phyloP scores from a whole-genome alignment of 2,329 filamentous ascomycete species.

The Nigrospora sphaerica region DNA sequence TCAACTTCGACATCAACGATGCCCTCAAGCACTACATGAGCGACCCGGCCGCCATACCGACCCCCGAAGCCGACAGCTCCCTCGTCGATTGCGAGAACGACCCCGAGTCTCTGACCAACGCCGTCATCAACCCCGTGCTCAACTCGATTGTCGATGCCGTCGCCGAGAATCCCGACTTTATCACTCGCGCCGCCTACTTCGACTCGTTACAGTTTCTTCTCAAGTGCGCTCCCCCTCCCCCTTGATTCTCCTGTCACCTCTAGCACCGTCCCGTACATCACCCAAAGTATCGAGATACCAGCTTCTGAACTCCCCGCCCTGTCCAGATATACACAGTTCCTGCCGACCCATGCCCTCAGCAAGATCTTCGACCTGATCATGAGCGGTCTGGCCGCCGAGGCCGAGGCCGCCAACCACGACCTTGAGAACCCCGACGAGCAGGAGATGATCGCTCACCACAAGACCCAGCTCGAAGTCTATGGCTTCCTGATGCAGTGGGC shows the following conservation, averaged over 20 bases:
- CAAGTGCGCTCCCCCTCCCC: constrained; percentile 72
- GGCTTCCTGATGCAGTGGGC: constrained; percentile 94
- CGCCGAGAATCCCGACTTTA: constrained; percentile 83
- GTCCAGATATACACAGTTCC: constrained; percentile 72
- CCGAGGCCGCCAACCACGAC: constrained; percentile 78
- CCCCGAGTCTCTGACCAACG: constrained; percentile 71
- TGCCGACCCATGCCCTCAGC: constrained; percentile 77
- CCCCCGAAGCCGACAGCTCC: constrained; percentile 75
- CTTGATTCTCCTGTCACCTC: constrained; percentile 17
- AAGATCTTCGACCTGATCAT: constrained; percentile 89
- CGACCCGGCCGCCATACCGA: constrained; percentile 76
- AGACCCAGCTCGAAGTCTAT: constrained; percentile 86
- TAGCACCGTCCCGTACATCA: constrained; percentile 8
- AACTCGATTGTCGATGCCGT: constrained; percentile 91
- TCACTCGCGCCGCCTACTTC: constrained; percentile 71
- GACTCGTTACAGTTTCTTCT: constrained; percentile 93
- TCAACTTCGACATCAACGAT: constrained; percentile 92
- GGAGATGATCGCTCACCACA: constrained; percentile 78
- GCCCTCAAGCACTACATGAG: constrained; percentile 95
- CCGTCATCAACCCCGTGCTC: constrained; percentile 74
- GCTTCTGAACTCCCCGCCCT: constrained; percentile 56
- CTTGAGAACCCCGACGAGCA: constrained; percentile 83
- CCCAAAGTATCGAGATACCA: constrained; percentile 31
- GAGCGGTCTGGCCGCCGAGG: constrained; percentile 77
- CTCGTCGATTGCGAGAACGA: constrained; percentile 91